Evolutionary conservation across 768 basidiomycete species (phyloP).

Genomic region (Candolleomyces aberdarensis): DNA sequence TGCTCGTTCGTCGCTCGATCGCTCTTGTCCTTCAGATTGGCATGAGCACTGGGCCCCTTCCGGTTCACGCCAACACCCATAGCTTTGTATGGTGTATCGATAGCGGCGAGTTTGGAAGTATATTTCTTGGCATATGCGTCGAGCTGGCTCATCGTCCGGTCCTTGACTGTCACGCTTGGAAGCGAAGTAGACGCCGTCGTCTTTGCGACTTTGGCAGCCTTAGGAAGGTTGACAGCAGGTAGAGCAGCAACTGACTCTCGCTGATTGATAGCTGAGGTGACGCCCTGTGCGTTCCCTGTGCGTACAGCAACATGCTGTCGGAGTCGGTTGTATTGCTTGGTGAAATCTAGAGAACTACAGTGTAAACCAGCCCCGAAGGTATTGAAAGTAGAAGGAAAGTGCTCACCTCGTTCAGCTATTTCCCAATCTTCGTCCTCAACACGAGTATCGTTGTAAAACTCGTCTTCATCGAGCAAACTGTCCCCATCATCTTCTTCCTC

Average conservation of each 20-base stretch:
- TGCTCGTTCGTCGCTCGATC: conserved; percentile 97
- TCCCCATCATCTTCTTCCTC: conserved; percentile 39
- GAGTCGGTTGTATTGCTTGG: conserved; percentile 96
- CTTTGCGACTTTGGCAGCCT: conserved; percentile 23
- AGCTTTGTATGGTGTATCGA: conserved; percentile 69
- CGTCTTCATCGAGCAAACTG: conserved; percentile 30
- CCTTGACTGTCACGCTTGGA: conserved; percentile 33
- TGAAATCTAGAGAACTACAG: conserved; percentile 68
- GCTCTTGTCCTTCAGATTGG: conserved; percentile 91
- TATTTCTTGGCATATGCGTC: conserved; percentile 67
- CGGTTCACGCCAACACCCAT: conserved; percentile 72
- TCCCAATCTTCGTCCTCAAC: conserved; percentile 92
- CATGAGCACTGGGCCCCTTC: conserved; percentile 86
- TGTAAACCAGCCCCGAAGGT: background rate
- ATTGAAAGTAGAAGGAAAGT: conserved; percentile 13
- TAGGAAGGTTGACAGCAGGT: conserved; percentile 72
- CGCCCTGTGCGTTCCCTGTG: conserved; percentile 63
- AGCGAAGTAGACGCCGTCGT: conserved; percentile 11
- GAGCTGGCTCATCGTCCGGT: conserved; percentile 70
- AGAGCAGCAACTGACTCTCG: conserved; percentile 53
- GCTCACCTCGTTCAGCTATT: conserved; percentile 70
- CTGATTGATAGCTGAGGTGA: conserved; percentile 48
- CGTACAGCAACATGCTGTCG: conserved; percentile 87
- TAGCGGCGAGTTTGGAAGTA: conserved; percentile 67
- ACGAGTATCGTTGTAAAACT: conserved; percentile 52